Base-by-base conservation (phyloP, 257 asterid species). In the Voacanga thouarsii region DNA sequence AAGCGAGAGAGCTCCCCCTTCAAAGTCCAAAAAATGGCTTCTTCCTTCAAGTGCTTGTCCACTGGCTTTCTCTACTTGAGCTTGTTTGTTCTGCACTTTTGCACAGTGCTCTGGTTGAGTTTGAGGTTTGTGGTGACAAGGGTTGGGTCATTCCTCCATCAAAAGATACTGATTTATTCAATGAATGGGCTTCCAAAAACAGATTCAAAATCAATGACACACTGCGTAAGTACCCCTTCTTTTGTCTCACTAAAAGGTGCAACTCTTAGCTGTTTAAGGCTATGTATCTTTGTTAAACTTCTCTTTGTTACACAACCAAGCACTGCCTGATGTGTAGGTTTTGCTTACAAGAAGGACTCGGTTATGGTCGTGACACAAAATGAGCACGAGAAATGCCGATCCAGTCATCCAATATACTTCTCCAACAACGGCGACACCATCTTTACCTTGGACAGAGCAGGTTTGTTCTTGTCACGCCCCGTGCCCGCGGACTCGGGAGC, bases 171-270 rank as follows among this genome's bases (percentile, higher is more conserved):
- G 90, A 85, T 57, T 8, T 84, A 0, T 94, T 83, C 86, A 89
- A 94, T 66, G 90, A 91, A 3, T 94, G 97, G 97, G 98, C 98
- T 71, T 86, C 97, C 33, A 76, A 71, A 12, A 89, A 90, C 60
- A 79, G 97, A 80, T 92, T 92, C 84, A 81, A 83, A 75, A 85
- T 91, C 70, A 85, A 92, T 41, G 98, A 92, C 87, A 89, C 93
- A 21, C 85, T 94, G 1, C 66, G 96, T 94, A 89, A 89, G 97
- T 85, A 43, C 24, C 49, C 50, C 7, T 50, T 4, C 10, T n/a
- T 37, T 19, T 43, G 3, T 16, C 7, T 18, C 5, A 71, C 59
- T 11, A 12, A 16, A 51, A 51, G 15, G 2, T 51, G 14, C 57
- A 51, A 12, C 23, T 51, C 15, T 51, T 1, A 16, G 57, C 23